Conservation (phyloP, 164 flowering plant species). For the Macadamia tetraphylla region DNA sequence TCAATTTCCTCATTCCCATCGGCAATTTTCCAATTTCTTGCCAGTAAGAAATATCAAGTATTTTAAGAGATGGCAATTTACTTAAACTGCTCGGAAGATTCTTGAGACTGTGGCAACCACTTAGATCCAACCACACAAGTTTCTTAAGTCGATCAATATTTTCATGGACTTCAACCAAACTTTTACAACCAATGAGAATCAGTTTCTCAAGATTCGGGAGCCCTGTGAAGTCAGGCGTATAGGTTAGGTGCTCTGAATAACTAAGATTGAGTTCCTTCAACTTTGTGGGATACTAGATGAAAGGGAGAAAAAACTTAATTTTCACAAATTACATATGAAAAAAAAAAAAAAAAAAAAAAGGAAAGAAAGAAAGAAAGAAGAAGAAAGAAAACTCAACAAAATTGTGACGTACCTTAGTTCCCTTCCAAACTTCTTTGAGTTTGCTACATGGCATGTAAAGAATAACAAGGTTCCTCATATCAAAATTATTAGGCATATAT, state of each 20-base stretch:
- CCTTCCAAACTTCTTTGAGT: conserved; percentile 4
- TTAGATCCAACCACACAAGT: conserved; percentile 4
- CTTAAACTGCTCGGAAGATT: conserved; percentile 5
- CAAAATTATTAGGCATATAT: conserved; percentile 12
- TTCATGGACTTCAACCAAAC: conserved; percentile 5
- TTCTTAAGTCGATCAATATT: neutral
- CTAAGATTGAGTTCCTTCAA: too few species aligned
- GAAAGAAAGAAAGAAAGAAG: too few species aligned
- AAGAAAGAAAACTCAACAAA: too few species aligned
- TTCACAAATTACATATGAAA: too few species aligned
- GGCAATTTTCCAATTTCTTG: conserved; percentile 9
- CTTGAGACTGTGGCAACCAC: neutral
- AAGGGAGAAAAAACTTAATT: neutral
- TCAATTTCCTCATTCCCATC: neutral
- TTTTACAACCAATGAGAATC: conserved; percentile 11
- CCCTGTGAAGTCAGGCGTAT: too few species aligned
- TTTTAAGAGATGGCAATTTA: conserved; percentile 3
- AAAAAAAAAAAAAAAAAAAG: too few species aligned
- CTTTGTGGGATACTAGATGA: too few species aligned
- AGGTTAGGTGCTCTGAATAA: too few species aligned
- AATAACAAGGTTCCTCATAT: neutral
- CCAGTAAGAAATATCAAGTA: conserved; percentile 9
- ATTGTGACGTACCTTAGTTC: neutral
- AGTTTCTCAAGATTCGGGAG: neutral
- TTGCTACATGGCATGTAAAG: neutral